A percentile compares a stretch with the other conserved stretches of the same genome.
phyloP scores from a whole-genome alignment of 495 filamentous ascomycete genomes.

The Pseudevernia furfuracea region DNA sequence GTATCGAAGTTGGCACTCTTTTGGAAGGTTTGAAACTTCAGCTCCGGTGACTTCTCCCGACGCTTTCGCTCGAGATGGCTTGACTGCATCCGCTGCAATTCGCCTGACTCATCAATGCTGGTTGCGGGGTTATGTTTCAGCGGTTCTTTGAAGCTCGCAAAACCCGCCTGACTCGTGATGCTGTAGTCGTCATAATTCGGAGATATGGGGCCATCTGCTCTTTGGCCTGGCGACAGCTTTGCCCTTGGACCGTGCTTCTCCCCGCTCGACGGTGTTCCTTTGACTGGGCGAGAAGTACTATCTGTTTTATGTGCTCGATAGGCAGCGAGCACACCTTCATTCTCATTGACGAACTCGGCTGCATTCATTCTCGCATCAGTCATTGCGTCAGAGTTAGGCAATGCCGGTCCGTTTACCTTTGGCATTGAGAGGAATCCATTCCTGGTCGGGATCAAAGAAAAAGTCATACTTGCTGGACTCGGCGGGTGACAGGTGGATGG shows the following conservation, averaged over 20 bases:
- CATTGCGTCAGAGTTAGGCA: background rate
- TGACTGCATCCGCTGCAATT: background rate
- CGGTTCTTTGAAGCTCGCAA: background rate
- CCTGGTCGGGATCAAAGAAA: slow-evolving; percentile 12
- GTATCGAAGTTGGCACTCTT: background rate
- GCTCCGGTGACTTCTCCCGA: background rate
- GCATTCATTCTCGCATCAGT: background rate
- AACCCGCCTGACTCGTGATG: background rate
- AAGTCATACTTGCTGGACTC: slow-evolving; percentile 18
- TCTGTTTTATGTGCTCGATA: background rate
- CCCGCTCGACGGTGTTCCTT: background rate
- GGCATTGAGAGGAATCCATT: background rate
- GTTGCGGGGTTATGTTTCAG: background rate
- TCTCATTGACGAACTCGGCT: slow-evolving; percentile 9
- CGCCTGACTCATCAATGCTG: background rate
- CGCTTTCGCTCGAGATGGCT: background rate
- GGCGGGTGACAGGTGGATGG: background rate
- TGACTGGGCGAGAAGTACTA: background rate
- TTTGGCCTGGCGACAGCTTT: background rate
- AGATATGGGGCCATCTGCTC: background rate
- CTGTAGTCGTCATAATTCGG: background rate
- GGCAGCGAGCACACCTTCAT: background rate
- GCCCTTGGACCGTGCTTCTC: background rate
- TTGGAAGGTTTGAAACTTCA: background rate
- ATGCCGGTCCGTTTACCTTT: background rate